A percentile compares a stretch with the other conserved stretches of the same genome.
Conservation (phyloP, 2,329 filamentous ascomycete genomes). For the Periconia digitata region DNA sequence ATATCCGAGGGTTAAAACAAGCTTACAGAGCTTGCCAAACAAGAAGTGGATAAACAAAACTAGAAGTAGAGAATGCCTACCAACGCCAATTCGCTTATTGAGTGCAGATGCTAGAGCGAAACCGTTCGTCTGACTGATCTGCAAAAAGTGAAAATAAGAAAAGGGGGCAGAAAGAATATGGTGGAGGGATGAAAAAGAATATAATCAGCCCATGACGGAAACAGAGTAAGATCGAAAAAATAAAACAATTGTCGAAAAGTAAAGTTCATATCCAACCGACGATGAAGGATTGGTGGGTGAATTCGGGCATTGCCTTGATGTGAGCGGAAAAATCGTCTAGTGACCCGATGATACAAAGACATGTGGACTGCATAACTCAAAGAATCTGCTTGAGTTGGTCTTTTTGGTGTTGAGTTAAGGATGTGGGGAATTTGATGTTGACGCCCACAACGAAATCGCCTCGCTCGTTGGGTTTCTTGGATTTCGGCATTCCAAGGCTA, state of each 20-base stretch:
- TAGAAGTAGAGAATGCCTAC: background rate
- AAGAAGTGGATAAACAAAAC: background rate
- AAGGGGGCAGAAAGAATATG: background rate
- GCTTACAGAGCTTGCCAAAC: too few species aligned
- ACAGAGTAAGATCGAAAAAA: background rate
- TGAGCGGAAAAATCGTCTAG: background rate
- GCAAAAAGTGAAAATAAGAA: background rate
- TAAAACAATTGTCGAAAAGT: background rate
- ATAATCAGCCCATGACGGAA: too few species aligned
- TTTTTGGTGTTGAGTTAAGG: conserved; percentile 77
- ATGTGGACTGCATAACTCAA: conserved; percentile 20
- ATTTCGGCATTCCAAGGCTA: conserved; percentile 87
- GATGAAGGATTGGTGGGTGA: background rate
- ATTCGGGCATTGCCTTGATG: background rate
- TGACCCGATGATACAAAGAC: background rate
- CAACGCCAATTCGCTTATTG: background rate
- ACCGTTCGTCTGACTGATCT: too few species aligned
- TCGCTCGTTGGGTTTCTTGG: conserved; percentile 80
- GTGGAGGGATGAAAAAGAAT: background rate
- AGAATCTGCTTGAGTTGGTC: conserved; percentile 77
- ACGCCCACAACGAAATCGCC: conserved; percentile 89
- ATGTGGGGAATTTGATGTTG: conserved; percentile 88
- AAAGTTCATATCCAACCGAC: background rate
- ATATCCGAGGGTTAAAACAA: too few species aligned
- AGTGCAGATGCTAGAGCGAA: background rate